Percentiles rank a stretch among this genome's conserved stretches.
Conservation (phyloP, 2,329 filamentous ascomycete species). For the Escovopsis sp. region DNA sequence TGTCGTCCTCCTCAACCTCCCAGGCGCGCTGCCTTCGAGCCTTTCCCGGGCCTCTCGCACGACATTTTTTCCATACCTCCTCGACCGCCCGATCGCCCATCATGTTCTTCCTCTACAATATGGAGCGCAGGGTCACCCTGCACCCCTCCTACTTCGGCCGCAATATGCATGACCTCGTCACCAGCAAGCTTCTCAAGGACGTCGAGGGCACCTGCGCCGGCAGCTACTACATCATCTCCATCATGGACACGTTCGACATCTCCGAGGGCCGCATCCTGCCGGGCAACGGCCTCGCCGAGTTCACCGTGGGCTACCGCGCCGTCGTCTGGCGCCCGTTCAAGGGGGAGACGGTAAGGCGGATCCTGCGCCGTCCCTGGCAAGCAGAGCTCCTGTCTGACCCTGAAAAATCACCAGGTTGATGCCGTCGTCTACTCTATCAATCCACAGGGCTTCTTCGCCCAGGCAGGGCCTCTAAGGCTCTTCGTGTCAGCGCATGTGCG, state of each 20-base stretch:
- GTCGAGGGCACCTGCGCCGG: conserved; percentile 93
- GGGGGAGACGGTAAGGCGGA: conserved; percentile 71
- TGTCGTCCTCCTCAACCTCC: too few species aligned
- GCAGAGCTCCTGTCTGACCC: conserved; percentile 16
- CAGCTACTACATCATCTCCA: conserved; percentile 93
- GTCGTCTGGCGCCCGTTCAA: conserved; percentile 98
- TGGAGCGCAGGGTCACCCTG: conserved; percentile 86
- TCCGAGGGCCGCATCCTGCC: conserved; percentile 87
- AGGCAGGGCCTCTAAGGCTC: conserved; percentile 62
- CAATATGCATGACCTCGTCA: conserved; percentile 84
- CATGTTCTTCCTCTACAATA: conserved; percentile 98
- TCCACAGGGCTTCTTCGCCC: conserved; percentile 78
- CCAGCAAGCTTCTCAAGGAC: conserved; percentile 76
- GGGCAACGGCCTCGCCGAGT: conserved; percentile 82
- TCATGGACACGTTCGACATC: conserved; percentile 93
- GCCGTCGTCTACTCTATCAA: conserved; percentile 87
- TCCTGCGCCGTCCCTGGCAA: conserved; percentile 6
- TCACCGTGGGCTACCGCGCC: conserved; percentile 86
- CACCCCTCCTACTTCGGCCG: conserved; percentile 95
- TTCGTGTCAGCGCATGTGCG: conserved; percentile 75
- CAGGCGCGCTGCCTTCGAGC: too few species aligned
- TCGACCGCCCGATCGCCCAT: conserved; percentile 17
- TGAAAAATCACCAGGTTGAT: conserved; percentile 71
- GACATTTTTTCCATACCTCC: too few species aligned
- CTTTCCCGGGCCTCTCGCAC: too few species aligned